A percentile compares a stretch with the other conserved stretches of the same genome.
Evolutionary conservation across 2,329 filamentous ascomycete genomes (phyloP).

Genomic region (Trichoderma breve): DNA sequence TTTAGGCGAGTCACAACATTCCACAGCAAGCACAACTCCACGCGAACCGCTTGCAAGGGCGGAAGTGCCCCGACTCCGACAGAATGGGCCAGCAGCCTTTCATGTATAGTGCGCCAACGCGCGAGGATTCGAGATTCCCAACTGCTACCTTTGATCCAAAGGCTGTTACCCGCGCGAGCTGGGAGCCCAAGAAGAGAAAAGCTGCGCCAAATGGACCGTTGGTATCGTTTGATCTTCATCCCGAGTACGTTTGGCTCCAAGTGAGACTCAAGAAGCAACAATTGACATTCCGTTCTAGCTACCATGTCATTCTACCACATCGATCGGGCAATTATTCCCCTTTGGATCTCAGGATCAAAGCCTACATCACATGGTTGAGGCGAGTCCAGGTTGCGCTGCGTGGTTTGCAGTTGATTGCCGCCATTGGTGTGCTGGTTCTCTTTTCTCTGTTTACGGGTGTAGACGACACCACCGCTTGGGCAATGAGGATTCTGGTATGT

Average conservation of each 20-base stretch:
- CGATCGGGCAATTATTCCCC: constrained; percentile 59
- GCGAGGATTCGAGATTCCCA: constrained; percentile 52
- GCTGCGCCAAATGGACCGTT: constrained; percentile 72
- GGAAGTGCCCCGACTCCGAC: not conserved
- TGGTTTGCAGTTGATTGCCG: constrained; percentile 63
- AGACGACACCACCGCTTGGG: constrained; percentile 65
- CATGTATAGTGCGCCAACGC: constrained; percentile 62
- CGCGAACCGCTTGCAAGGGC: not conserved
- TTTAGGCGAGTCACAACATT: not conserved
- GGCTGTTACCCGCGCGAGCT: constrained; percentile 77
- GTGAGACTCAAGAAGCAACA: not conserved
- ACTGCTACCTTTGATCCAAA: constrained; percentile 76
- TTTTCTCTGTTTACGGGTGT: constrained; percentile 74
- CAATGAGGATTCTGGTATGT: constrained; percentile 70
- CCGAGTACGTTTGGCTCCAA: constrained; percentile 63
- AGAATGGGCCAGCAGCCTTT: constrained; percentile 54
- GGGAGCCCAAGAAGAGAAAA: constrained; percentile 59
- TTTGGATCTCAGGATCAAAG: constrained; percentile 69
- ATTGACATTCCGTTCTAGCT: constrained; percentile 36
- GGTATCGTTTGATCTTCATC: constrained; percentile 80
- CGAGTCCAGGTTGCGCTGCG: constrained; percentile 68
- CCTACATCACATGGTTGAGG: constrained; percentile 66
- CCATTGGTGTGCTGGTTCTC: constrained; percentile 68
- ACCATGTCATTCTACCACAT: constrained; percentile 63
- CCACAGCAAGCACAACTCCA: not conserved